A percentile compares a stretch with the other conserved stretches of the same genome.
These are phyloP conservation scores for Suhomyces yuchorum DNA, from an alignment of 1,139 yeast genomes.

Conservation along the genomic window DNA sequence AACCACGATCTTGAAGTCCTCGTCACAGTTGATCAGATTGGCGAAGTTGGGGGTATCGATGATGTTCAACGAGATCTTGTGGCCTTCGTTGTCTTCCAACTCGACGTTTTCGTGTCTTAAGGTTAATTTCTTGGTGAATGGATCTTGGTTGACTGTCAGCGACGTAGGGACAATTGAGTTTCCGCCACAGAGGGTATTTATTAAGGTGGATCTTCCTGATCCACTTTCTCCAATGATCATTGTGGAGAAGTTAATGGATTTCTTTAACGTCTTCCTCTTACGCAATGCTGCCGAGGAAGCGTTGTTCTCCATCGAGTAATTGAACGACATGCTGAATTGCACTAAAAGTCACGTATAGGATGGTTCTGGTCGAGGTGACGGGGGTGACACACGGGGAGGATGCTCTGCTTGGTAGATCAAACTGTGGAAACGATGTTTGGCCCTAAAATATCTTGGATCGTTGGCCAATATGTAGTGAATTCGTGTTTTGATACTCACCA, in stretches of 20 bases:
- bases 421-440: not conserved
- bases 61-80: slow-evolving; percentile 49
- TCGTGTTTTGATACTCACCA: slow-evolving; percentile 12
- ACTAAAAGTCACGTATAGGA: not conserved
- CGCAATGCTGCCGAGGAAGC: slow-evolving; percentile 42
- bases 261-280: slow-evolving; percentile 58
- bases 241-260: slow-evolving; percentile 54
- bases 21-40: slow-evolving; percentile 54
- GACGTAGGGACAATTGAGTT: slow-evolving; percentile 41
- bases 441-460: slow-evolving; percentile 1
- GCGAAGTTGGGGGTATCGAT: slow-evolving; percentile 80
- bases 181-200: slow-evolving; percentile 81
- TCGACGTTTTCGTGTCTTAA: slow-evolving; percentile 53
- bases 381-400: not conserved
- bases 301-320: slow-evolving; percentile 20
- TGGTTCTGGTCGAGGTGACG: not conserved
- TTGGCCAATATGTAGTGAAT: slow-evolving; percentile 1
- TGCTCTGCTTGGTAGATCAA: not conserved
- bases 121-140: slow-evolving; percentile 44
- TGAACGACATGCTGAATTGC: slow-evolving; percentile 16
- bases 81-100: slow-evolving; percentile 54
- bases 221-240: slow-evolving; percentile 66
- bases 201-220: slow-evolving; percentile 61
- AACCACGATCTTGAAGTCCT: slow-evolving; percentile 47
- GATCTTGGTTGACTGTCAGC: slow-evolving; percentile 45